Evolutionary conservation across 495 filamentous ascomycete species (phyloP).

Genomic region (Terfezia boudieri): DNA sequence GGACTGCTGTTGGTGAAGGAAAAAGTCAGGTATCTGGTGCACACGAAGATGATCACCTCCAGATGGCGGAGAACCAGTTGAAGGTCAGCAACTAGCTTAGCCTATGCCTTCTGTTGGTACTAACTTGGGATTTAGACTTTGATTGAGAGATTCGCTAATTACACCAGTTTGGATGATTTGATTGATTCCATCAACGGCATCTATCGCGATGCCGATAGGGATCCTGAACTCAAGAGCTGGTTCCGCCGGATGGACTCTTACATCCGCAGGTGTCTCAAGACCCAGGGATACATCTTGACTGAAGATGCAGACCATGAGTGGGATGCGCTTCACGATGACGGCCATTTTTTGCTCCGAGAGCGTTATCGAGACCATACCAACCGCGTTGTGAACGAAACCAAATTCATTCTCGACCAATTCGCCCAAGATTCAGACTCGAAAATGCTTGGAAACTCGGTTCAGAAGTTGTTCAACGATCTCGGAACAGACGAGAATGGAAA

Average conservation of each 20-base stretch:
- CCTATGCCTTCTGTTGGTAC: constrained; percentile 11
- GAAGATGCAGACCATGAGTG: constrained; percentile 64
- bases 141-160: constrained; percentile 89
- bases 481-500: constrained; percentile 71
- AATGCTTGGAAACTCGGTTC: constrained; percentile 46
- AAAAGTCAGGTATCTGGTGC: constrained; percentile 42
- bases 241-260: constrained; percentile 59
- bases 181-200: constrained; percentile 69
- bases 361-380: constrained; percentile 77
- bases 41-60: constrained; percentile 35
- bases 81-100: constrained; percentile 25
- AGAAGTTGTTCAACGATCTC: constrained; percentile 73
- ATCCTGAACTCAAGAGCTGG: constrained; percentile 74
- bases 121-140: constrained; percentile 41
- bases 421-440: constrained; percentile 70
- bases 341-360: constrained; percentile 68
- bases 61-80: constrained; percentile 54
- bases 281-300: constrained; percentile 79
- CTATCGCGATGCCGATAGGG: constrained; percentile 75
- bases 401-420: constrained; percentile 75
- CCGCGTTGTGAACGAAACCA: constrained; percentile 68
- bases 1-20: constrained; percentile 33
- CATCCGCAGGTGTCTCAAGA: constrained; percentile 60
- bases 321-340: constrained; percentile 65
- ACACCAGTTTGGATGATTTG: constrained; percentile 67